Conservation (phyloP, 164 flowering plant species). For the Aristolochia fimbriata region DNA sequence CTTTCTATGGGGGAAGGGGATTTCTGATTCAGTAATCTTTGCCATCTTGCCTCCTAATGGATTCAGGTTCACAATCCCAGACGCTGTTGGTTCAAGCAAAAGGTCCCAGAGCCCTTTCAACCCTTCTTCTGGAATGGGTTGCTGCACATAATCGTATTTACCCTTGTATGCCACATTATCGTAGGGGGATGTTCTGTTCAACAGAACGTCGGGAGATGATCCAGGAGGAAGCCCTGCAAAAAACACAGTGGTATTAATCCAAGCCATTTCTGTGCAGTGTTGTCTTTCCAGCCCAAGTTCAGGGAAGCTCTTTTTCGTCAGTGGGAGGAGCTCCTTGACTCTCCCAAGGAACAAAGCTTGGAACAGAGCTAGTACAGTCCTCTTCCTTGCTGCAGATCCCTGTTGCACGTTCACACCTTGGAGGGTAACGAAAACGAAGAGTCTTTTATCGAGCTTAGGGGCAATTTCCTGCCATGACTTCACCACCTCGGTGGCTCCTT, state of each 20-base stretch:
- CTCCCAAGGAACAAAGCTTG: slow-evolving; percentile 23
- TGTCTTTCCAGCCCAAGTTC: slow-evolving; percentile 18
- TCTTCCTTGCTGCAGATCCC: no score
- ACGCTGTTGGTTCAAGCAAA: slow-evolving; percentile 1
- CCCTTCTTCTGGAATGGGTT: slow-evolving; percentile 12
- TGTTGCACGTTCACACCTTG: no score
- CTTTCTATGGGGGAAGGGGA: slow-evolving; percentile 21
- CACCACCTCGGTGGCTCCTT: no score
- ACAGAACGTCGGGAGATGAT: slow-evolving; percentile 12
- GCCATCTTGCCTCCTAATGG: slow-evolving; percentile 22
- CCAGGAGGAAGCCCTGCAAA: slow-evolving; percentile 12
- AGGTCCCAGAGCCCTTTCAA: slow-evolving; percentile 2
- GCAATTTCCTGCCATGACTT: no score
- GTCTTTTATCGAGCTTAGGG: slow-evolving; percentile 12
- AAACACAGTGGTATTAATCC: slow-evolving; percentile 25
- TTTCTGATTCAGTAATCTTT: slow-evolving; percentile 9
- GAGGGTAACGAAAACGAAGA: no score
- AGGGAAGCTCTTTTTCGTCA: slow-evolving; percentile 26
- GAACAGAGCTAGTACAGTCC: slow-evolving; percentile 5
- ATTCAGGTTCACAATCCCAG: neutral
- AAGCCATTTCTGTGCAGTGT: slow-evolving; percentile 28
- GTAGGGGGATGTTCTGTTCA: neutral
- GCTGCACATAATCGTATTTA: slow-evolving; percentile 12
- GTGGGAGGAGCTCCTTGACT: slow-evolving; percentile 7
- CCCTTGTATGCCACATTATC: slow-evolving; percentile 5